Percentiles rank a stretch among this genome's conserved stretches.
These are phyloP conservation scores for Phytophthora chlamydospora DNA, from an alignment of 352 stramenopile genomes.

Conservation along the genomic window DNA sequence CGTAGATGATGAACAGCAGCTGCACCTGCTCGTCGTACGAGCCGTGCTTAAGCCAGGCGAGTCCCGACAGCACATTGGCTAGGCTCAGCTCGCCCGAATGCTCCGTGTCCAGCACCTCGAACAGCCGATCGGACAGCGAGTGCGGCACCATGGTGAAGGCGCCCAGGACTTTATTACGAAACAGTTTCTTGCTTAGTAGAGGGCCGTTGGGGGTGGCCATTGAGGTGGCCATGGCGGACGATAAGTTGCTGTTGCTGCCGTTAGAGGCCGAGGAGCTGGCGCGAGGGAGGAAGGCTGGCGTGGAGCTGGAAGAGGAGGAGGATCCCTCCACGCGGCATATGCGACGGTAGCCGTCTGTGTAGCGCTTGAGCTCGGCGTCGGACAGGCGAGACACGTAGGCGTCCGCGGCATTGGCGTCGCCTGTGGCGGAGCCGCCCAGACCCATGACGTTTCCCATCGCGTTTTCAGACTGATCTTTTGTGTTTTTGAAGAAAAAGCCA, in stretches of 20 bases:
- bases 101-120: constrained; percentile 84
- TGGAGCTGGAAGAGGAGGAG: constrained; percentile 9
- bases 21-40: constrained; percentile 76
- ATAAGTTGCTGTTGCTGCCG: constrained; percentile 28
- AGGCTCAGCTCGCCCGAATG: constrained; percentile 67
- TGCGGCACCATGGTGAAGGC: constrained; percentile 83
- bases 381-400: constrained; percentile 70
- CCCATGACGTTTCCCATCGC: constrained; percentile 78
- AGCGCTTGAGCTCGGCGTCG: constrained; percentile 63
- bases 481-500: constrained; percentile 8
- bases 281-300: constrained; percentile 15
- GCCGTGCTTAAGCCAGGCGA: constrained; percentile 80
- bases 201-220: constrained; percentile 11
- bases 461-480: constrained; percentile 24
- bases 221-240: constrained; percentile 1
- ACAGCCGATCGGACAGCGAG: constrained; percentile 83
- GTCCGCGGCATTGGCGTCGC: constrained; percentile 25
- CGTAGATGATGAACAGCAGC: constrained; percentile 87
- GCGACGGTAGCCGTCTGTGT: constrained; percentile 73
- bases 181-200: constrained; percentile 72
- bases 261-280: constrained; percentile 25
- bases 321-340: constrained; percentile 62
- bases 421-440: constrained; percentile 42
- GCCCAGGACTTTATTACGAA: constrained; percentile 80
- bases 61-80: constrained; percentile 64